A percentile compares a stretch with the other conserved stretches of the same genome.
These are phyloP conservation scores for Hibiscus trionum DNA, from an alignment of 345 rosid species.

Conservation along the genomic window DNA sequence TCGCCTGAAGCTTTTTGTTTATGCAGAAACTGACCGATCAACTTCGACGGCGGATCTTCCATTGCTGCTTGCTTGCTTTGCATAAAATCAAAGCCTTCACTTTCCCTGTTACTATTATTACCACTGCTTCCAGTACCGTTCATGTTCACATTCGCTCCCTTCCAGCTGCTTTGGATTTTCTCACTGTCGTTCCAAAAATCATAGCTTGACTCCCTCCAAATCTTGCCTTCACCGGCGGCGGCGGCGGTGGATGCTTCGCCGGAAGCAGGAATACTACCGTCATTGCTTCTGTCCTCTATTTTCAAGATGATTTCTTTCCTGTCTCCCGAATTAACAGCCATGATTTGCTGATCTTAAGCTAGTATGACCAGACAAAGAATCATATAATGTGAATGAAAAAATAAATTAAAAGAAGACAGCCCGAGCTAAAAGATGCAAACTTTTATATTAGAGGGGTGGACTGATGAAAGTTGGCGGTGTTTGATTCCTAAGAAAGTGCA, in stretches of 20 bases:
- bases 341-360: slow-evolving; percentile 7
- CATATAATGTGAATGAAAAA: not conserved
- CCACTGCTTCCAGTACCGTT: slow-evolving; percentile 8
- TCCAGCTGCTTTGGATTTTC: slow-evolving; percentile 13
- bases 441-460: slow-evolving; percentile 6
- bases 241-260: slow-evolving; percentile 9
- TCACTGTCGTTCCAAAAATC: slow-evolving; percentile 33
- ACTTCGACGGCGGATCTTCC: slow-evolving; percentile 63
- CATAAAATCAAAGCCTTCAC: slow-evolving; percentile 31
- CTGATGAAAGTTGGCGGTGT: not conserved
- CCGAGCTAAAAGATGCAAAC: not conserved
- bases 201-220: slow-evolving; percentile 62
- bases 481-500: slow-evolving; percentile 13
- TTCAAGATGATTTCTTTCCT: slow-evolving; percentile 32
- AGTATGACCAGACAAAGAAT: not conserved
- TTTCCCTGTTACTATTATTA: not conserved
- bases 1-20: slow-evolving; percentile 68
- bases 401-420: not conserved
- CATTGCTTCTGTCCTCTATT: slow-evolving; percentile 22
- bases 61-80: slow-evolving; percentile 6
- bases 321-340: slow-evolving; percentile 35
- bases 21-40: slow-evolving; percentile 63
- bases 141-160: not conserved
- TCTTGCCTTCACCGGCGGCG: slow-evolving; percentile 16
- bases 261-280: slow-evolving; percentile 10